Base-by-base conservation (phyloP, 192 early-diverging fungal genomes). In the Gigaspora rosea region DNA sequence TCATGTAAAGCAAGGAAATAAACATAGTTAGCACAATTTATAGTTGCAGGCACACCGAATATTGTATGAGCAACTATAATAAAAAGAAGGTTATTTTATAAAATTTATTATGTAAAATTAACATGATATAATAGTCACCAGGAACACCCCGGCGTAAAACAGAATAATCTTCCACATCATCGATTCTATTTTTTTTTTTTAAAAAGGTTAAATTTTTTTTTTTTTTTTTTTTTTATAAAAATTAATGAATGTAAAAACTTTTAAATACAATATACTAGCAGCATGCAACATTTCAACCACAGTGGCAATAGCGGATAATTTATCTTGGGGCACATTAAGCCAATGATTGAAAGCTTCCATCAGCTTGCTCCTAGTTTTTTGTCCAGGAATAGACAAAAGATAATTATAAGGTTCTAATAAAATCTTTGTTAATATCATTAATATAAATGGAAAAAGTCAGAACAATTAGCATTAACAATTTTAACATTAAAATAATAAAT, bases 1-100 rank as follows among this genome's bases (percentile, higher is more conserved):
- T 98, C 94, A 51, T 92, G 80, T 59, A 98, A 82, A 0, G 96
- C 97, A 47, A 96, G 82, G 80, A 99, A 98, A 79, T 97, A 99
- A 52, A 98, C 94, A 74, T 95, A 98, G 81, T 98, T 98, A 35
- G 95, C 97, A 58, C 94, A 96, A 77, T 98, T 98, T 72, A 99
- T 98, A 11, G 95, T 94, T 70, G 90, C 88, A 9, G 98, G 90
- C 18, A 92, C 85, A 13, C 98, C 98, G 86, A 91, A 99, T 47
- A 99, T 94, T 69, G 96, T 94, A 84, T 99, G 97, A 0, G 98
- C 96, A 52, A 95, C 96, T 85, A 27, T 47, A 52, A 36, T n/a
- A 27, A 48, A 47, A 2, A 20, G 35, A 47, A 51, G 18, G 36
- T 41, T 41, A 41, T 6, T 41, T 3, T 6, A 41, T 41, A 7